A percentile compares a stretch with the other conserved stretches of the same genome.
Evolutionary conservation across 352 stramenopile species (phyloP).

Genomic region (Pythium periplocum): DNA sequence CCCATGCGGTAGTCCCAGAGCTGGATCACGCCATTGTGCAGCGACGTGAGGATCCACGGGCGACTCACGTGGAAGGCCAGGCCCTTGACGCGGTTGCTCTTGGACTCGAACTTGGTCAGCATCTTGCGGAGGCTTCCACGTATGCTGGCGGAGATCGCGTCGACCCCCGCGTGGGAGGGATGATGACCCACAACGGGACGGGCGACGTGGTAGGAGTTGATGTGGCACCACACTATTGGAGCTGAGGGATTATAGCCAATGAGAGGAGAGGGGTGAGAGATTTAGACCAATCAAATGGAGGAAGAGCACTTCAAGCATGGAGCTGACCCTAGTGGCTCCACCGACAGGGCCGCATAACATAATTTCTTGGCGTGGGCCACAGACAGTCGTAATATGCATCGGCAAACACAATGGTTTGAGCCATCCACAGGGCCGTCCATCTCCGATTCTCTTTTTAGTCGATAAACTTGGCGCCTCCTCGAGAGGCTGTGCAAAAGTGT

Average conservation of each 20-base stretch:
- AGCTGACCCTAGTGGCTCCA: too few relatives aligned
- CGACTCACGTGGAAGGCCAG: conserved; percentile 98
- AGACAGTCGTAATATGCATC: too few relatives aligned
- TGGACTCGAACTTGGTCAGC: conserved; percentile 99
- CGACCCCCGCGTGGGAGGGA: conserved; percentile 5
- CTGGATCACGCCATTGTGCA: conserved; percentile 98
- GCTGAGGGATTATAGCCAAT: too few relatives aligned
- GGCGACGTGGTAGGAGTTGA: not conserved
- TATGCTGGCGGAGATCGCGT: conserved; percentile 3
- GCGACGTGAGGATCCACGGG: conserved; percentile 98
- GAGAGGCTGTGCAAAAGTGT: not conserved
- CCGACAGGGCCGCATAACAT: too few relatives aligned
- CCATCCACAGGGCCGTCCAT: too few relatives aligned
- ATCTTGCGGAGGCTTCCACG: conserved; percentile 50
- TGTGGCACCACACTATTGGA: too few relatives aligned
- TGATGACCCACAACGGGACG: conserved; percentile 1
- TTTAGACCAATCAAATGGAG: too few relatives aligned
- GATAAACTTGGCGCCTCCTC: conserved; percentile 2
- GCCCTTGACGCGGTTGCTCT: conserved; percentile 99
- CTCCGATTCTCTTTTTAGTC: too few relatives aligned
- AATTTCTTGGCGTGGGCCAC: too few relatives aligned
- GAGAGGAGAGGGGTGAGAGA: too few relatives aligned
- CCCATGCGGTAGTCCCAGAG: conserved; percentile 99
- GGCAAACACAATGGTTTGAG: too few relatives aligned
- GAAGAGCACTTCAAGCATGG: too few relatives aligned